A percentile compares a stretch with the other conserved stretches of the same genome.
These are phyloP conservation scores for Cryptococcus hybrid DNA, from an alignment of 1,284 basidiomycete genomes.

Conservation along the genomic window DNA sequence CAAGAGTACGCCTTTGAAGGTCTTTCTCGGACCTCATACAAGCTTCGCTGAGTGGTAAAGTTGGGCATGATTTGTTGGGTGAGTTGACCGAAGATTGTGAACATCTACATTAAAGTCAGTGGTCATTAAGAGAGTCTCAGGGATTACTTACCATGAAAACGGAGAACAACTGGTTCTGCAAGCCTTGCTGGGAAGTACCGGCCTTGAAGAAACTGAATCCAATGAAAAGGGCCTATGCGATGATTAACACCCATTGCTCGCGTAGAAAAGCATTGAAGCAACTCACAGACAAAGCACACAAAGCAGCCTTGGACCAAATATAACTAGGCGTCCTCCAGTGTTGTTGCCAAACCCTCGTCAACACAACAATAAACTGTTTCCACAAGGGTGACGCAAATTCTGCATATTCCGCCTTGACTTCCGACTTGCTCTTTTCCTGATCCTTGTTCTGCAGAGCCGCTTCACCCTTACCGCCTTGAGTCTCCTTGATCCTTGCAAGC, in stretches of 20 bases:
- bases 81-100: constrained; percentile 47
- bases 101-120: constrained; percentile 33
- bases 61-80: constrained; percentile 51
- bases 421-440: constrained; percentile 24
- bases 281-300: constrained; percentile 45
- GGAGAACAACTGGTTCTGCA: constrained; percentile 78
- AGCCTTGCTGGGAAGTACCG: constrained; percentile 64
- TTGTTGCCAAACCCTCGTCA: constrained; percentile 56
- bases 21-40: constrained; percentile 65
- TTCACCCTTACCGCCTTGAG: constrained; percentile 15
- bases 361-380: constrained; percentile 57
- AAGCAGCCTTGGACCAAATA: constrained; percentile 66
- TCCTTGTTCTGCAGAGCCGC: constrained; percentile 46
- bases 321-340: constrained; percentile 69
- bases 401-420: constrained; percentile 38
- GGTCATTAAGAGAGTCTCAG: constrained; percentile 1
- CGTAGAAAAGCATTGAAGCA: constrained; percentile 15
- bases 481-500: constrained; percentile 54
- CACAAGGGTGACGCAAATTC: constrained; percentile 59
- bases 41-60: constrained; percentile 54
- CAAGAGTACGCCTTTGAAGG: constrained; percentile 47
- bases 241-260: not conserved
- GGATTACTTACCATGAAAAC: constrained; percentile 47
- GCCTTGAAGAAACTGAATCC: constrained; percentile 64
- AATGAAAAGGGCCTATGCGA: constrained; percentile 47